Base-by-base conservation (phyloP, 768 basidiomycete genomes). In the Cystobasidium onofrii region DNA sequence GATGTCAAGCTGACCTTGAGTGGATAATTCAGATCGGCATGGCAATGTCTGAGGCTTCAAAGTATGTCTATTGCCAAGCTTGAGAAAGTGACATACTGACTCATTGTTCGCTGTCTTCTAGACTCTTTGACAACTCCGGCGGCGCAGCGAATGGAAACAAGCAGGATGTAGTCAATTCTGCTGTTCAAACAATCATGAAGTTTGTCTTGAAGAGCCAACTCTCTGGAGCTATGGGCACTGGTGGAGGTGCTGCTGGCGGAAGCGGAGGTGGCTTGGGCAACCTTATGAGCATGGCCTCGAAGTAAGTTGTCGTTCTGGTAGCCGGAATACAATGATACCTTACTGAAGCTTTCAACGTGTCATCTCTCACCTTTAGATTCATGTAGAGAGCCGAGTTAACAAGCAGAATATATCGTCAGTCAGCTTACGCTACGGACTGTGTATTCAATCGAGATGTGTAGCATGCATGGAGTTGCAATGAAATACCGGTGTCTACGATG, bases 1-100 rank as follows among this genome's bases (percentile, higher is more conserved):
- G 63, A 4, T 39, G 25, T 46, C 2, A 7, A 34, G 31, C 65
- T 67, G 65, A 71, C 18, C 10, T 39, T n/a, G 12, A 27, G 7
- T 3, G 44, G 6, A 25, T 57, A 7, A 39, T 71, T 3, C 7
- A 94, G 74, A 87, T 95, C 81, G 89, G 89, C 78, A 81, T 91
- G 81, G 92, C 92, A 2, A 91, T 95, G 90, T 86, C 86, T 0
- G 88, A 94, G 75, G 83, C 87, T 0, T 83, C 85, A 18, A 89
- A 90, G 57, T 60, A 23, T 4, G 57, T 34, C 6, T n/a, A n/a
- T n/a, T n/a, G n/a, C n/a, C n/a, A n/a, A n/a, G n/a, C n/a, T n/a
- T n/a, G n/a, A n/a, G n/a, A n/a, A n/a, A n/a, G n/a, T n/a, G n/a
- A 20, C 52, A 29, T 60, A 13, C 29, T 60, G 15, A 27, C 25